phyloP scores from a whole-genome alignment of 2,329 filamentous ascomycete genomes.

The Cladobotryum protrusum region DNA sequence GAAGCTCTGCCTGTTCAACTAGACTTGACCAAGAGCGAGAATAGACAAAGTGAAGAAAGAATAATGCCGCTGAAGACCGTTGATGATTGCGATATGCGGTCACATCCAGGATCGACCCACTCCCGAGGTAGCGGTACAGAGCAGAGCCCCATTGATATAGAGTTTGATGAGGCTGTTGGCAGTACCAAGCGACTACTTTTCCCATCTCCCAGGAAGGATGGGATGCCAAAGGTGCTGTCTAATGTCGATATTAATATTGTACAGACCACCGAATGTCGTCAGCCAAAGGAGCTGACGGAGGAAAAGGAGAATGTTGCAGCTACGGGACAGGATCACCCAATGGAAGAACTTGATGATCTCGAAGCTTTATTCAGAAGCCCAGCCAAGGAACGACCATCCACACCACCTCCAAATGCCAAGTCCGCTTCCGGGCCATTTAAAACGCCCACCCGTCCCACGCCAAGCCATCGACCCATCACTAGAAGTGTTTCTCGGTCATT shows the following conservation, averaged over 20 bases:
- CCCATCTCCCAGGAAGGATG: conserved; percentile 65
- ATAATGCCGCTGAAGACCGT: no score
- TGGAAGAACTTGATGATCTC: conserved; percentile 46
- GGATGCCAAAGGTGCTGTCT: conserved; percentile 54
- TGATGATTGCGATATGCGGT: conserved; percentile 15
- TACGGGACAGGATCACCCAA: conserved; percentile 19
- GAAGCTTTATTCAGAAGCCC: conserved; percentile 62
- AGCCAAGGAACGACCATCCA: conserved; percentile 40
- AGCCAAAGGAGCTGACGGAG: conserved; percentile 26
- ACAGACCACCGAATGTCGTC: conserved; percentile 34
- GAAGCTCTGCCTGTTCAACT: conserved; percentile 16
- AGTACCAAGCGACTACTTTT: conserved; percentile 66
- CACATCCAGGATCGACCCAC: conserved; percentile 40
- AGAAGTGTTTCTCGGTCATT: conserved; percentile 54
- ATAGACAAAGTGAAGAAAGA: no score
- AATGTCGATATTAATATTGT: conserved; percentile 50
- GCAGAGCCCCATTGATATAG: conserved; percentile 50
- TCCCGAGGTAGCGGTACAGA: conserved; percentile 51
- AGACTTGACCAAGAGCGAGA: neutral
- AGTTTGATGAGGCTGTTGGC: conserved; percentile 43
- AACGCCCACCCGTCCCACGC: conserved; percentile 57
- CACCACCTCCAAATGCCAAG: conserved; percentile 44
- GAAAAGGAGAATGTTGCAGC: conserved; percentile 46
- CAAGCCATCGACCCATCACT: conserved; percentile 54
- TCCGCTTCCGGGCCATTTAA: conserved; percentile 43